These are phyloP conservation scores for Tardiomyces digboiensis DNA, from an alignment of 1,139 yeast genomes.

Conservation along the genomic window DNA sequence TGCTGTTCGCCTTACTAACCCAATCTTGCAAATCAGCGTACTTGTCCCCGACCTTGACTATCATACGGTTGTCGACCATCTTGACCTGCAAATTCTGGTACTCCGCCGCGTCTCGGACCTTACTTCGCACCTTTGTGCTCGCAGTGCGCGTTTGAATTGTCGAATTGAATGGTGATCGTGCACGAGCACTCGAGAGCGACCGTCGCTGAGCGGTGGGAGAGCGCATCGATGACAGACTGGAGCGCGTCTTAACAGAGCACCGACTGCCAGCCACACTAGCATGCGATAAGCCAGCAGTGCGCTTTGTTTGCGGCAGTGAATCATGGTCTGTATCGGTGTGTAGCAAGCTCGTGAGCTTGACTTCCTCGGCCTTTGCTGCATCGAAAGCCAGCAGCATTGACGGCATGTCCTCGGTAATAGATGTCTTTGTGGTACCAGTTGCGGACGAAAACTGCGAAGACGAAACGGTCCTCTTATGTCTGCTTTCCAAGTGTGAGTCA, in stretches of 20 bases:
- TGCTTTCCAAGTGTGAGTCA: neutral
- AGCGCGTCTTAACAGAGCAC: neutral
- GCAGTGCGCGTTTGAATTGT: neutral
- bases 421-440: constrained; percentile 9
- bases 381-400: constrained; percentile 21
- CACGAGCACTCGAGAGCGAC: neutral
- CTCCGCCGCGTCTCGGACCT: too few relatives aligned
- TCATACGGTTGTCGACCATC: constrained; percentile 21
- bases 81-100: constrained; percentile 15
- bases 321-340: constrained; percentile 5
- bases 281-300: neutral
- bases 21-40: constrained; percentile 26
- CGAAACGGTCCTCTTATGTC: neutral
- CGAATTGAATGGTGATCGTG: neutral
- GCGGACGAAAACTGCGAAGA: neutral
- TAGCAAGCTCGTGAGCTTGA: constrained; percentile 3
- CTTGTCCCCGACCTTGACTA: constrained; percentile 17
- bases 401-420: constrained; percentile 21
- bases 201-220: neutral
- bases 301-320: neutral
- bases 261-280: neutral
- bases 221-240: neutral
- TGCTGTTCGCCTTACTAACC: constrained; percentile 16
- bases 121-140: too few relatives aligned
- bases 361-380: constrained; percentile 13